Percentiles rank a stretch among this genome's conserved stretches.
phyloP scores from a whole-genome alignment of 2,329 filamentous ascomycete genomes.

The Lasiodiplodia citricola region DNA sequence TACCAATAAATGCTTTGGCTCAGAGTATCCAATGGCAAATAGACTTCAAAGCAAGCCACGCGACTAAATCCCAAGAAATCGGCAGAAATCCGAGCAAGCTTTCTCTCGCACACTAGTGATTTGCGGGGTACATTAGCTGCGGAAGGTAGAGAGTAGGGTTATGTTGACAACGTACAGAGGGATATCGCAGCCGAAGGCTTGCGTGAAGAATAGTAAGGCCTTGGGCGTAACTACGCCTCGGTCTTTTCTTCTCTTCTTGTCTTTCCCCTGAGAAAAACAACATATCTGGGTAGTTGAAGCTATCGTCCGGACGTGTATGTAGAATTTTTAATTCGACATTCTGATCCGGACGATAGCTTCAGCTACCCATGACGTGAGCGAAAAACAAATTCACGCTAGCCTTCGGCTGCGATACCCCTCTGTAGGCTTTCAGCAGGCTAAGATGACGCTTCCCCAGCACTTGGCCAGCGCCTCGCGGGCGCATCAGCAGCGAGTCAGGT shows the following conservation, averaged over 20 bases:
- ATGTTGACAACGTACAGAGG: background rate
- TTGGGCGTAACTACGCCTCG: too few relatives aligned
- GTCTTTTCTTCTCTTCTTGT: too few relatives aligned
- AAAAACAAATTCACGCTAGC: too few relatives aligned
- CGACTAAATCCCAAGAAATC: background rate
- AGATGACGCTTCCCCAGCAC: slow-evolving; percentile 13
- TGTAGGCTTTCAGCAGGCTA: background rate
- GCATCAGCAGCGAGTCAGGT: slow-evolving; percentile 6
- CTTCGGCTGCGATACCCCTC: too few relatives aligned
- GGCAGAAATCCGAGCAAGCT: background rate
- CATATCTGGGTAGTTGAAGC: too few relatives aligned
- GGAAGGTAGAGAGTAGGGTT: background rate
- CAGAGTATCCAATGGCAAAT: background rate
- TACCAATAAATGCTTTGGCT: background rate
- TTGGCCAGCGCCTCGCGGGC: background rate
- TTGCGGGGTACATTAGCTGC: slow-evolving; percentile 19
- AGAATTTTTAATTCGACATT: too few relatives aligned
- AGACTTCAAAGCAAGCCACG: background rate
- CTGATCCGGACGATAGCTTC: too few relatives aligned
- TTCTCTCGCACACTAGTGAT: background rate
- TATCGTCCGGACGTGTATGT: too few relatives aligned
- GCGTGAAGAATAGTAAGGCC: too few relatives aligned
- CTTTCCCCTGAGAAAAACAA: too few relatives aligned
- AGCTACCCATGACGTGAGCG: too few relatives aligned
- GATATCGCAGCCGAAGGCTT: too few relatives aligned